Conservation (phyloP, 2,329 filamentous ascomycete genomes). For the Neonectria magnoliae region DNA sequence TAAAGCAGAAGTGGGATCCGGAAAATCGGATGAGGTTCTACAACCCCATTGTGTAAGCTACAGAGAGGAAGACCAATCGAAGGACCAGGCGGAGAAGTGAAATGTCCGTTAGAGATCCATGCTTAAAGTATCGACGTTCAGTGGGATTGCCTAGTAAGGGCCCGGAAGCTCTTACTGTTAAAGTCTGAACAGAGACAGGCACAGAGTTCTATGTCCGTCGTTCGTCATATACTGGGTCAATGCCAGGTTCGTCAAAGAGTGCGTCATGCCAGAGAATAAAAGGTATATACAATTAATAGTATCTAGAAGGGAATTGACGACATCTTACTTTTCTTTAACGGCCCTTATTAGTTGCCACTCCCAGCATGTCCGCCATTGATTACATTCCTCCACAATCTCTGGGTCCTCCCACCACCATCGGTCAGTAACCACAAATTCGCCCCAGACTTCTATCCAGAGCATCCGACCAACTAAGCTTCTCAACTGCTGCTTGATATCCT, state of each 20-base stretch:
- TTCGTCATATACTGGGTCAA: too few species aligned
- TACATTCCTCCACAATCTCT: slow-evolving; percentile 64
- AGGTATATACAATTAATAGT: not conserved
- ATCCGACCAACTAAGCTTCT: slow-evolving; percentile 63
- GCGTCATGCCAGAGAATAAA: not conserved
- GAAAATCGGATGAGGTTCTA: slow-evolving; percentile 42
- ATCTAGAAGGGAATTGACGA: not conserved
- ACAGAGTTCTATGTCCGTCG: too few species aligned
- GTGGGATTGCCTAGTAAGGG: too few species aligned
- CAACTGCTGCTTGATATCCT: slow-evolving; percentile 56
- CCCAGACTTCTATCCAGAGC: slow-evolving; percentile 72
- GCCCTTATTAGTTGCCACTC: slow-evolving; percentile 67
- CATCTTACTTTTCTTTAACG: slow-evolving; percentile 54
- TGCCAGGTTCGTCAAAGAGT: too few species aligned
- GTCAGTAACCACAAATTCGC: slow-evolving; percentile 57
- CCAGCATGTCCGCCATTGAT: slow-evolving; percentile 64
- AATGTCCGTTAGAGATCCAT: too few species aligned
- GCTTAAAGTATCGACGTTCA: too few species aligned
- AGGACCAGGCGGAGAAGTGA: too few species aligned
- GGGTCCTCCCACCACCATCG: slow-evolving; percentile 72
- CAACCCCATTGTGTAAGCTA: slow-evolving; percentile 27
- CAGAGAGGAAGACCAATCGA: too few species aligned
- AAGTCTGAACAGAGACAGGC: too few species aligned
- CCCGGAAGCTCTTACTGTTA: too few species aligned
- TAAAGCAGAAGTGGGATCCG: slow-evolving; percentile 61